These are phyloP conservation scores for Sugiyamaella sp. DNA, from an alignment of 1,139 yeast species.

Conservation along the genomic window DNA sequence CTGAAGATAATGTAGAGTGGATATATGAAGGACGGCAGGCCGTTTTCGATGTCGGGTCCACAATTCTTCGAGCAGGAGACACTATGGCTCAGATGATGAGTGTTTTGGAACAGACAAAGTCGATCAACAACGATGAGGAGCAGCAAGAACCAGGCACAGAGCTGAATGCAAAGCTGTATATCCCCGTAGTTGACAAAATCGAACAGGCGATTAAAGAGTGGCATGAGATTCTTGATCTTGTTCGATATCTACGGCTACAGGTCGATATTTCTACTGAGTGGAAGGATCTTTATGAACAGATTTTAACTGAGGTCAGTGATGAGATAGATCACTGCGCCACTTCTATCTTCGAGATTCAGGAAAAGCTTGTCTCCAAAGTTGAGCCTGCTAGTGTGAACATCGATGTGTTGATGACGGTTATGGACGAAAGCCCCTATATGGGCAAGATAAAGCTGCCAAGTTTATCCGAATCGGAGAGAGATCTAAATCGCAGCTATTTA, in stretches of 20 bases:
- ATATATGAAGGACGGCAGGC: conserved; percentile 52
- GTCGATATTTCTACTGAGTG: conserved; percentile 61
- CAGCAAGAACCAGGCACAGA: conserved; percentile 14
- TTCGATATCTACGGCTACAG: conserved; percentile 47
- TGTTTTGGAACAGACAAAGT: conserved; percentile 40
- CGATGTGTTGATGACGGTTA: conserved; percentile 25
- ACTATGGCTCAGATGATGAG: conserved; percentile 50
- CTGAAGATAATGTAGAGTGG: conserved; percentile 48
- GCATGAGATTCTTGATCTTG: conserved; percentile 47
- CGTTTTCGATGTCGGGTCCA: conserved; percentile 48
- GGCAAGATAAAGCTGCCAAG: conserved; percentile 35
- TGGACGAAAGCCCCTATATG: conserved; percentile 30
- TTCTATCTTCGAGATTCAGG: conserved; percentile 40
- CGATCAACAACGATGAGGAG: conserved; percentile 27
- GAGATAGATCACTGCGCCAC: conserved; percentile 55
- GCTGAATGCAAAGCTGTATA: conserved; percentile 16
- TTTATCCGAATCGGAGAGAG: conserved; percentile 39
- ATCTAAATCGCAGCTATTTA: conserved; percentile 40
- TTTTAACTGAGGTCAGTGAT: conserved; percentile 53
- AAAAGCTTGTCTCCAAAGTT: conserved; percentile 28
- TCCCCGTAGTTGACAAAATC: conserved; percentile 31
- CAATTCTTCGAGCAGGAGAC: conserved; percentile 52
- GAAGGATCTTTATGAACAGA: conserved; percentile 56
- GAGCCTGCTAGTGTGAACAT: conserved; percentile 22
- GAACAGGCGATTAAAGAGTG: conserved; percentile 40